Percentiles rank a stretch among this genome's conserved stretches.
phyloP scores from a whole-genome alignment of 2,329 filamentous ascomycete species.

The Paraphaeosphaeria minitans region DNA sequence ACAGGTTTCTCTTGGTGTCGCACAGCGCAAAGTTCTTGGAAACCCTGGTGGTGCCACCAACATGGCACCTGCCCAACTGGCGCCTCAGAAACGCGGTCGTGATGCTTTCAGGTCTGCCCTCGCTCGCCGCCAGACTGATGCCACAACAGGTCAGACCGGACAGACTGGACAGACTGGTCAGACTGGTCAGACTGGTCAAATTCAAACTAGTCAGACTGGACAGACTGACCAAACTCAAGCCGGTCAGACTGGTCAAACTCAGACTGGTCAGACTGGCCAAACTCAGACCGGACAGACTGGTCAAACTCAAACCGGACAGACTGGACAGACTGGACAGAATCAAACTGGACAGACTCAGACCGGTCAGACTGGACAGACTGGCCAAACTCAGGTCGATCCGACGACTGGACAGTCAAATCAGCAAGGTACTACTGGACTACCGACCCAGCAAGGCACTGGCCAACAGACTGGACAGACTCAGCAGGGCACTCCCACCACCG shows the following conservation, averaged over 20 bases:
- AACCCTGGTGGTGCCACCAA: conserved; percentile 45
- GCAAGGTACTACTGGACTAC: conserved; percentile 14
- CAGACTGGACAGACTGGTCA: conserved; percentile 6
- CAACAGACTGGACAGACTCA: neutral
- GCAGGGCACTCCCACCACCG: conserved; percentile 32
- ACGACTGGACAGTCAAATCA: conserved; percentile 1
- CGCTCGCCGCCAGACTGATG: conserved; percentile 25
- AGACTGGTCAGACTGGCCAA: conserved; percentile 1
- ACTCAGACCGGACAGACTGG: neutral
- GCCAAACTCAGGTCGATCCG: neutral
- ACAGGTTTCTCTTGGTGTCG: conserved; percentile 41
- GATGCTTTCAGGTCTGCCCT: conserved; percentile 30
- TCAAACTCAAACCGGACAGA: neutral
- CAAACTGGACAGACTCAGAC: neutral
- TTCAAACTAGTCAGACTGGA: neutral
- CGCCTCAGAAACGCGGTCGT: conserved; percentile 28
- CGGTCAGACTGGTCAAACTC: too few species aligned
- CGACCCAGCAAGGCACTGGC: conserved; percentile 1
- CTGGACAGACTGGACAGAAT: neutral
- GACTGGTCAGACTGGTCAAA: conserved; percentile 8
- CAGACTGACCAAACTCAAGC: neutral
- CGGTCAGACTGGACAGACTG: neutral
- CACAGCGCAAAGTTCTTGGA: conserved; percentile 43
- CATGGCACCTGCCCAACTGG: conserved; percentile 26
- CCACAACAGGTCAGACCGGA: conserved; percentile 1